These are phyloP conservation scores for Aspergillus costaricaensis DNA, from an alignment of 2,329 filamentous ascomycete species.

Conservation along the genomic window DNA sequence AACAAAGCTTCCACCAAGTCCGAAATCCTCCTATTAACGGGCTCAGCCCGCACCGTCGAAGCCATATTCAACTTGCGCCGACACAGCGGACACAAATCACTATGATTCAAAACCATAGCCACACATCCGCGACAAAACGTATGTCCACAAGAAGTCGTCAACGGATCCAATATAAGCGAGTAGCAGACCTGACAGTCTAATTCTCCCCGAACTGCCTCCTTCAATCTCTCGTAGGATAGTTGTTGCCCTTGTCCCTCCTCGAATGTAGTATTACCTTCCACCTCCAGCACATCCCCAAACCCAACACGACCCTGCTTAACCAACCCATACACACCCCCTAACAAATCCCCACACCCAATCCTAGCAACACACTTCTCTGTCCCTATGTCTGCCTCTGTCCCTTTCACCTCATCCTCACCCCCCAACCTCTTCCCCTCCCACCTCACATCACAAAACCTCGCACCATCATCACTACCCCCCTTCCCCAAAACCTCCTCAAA, in stretches of 20 bases:
- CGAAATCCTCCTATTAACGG: constrained; percentile 64
- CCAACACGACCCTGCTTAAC: constrained; percentile 63
- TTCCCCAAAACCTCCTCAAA: constrained; percentile 46
- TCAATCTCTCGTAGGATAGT: constrained; percentile 58
- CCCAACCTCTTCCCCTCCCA: not conserved
- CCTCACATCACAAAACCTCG: not conserved
- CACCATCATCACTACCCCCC: constrained; percentile 21
- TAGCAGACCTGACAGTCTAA: constrained; percentile 91
- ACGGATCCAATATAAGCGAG: constrained; percentile 74
- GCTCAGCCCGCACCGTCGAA: constrained; percentile 51
- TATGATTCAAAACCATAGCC: constrained; percentile 73
- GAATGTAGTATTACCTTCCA: constrained; percentile 47
- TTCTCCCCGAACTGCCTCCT: constrained; percentile 65
- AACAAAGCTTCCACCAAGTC: constrained; percentile 69
- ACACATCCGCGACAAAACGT: constrained; percentile 85
- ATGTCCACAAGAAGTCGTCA: constrained; percentile 84
- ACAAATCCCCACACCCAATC: constrained; percentile 20
- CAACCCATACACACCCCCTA: constrained; percentile 68
- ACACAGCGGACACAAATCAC: constrained; percentile 77
- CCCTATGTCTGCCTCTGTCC: not conserved
- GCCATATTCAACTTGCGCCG: constrained; percentile 63
- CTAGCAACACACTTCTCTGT: not conserved
- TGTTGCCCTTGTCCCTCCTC: constrained; percentile 17
- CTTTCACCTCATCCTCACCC: constrained; percentile 6
- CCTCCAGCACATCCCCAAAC: constrained; percentile 54